Evolutionary conservation across 2,329 filamentous ascomycete species (phyloP), one percentile per base, ranked within the genome.

Genomic region (Endoconidiophora polonica): DNA sequence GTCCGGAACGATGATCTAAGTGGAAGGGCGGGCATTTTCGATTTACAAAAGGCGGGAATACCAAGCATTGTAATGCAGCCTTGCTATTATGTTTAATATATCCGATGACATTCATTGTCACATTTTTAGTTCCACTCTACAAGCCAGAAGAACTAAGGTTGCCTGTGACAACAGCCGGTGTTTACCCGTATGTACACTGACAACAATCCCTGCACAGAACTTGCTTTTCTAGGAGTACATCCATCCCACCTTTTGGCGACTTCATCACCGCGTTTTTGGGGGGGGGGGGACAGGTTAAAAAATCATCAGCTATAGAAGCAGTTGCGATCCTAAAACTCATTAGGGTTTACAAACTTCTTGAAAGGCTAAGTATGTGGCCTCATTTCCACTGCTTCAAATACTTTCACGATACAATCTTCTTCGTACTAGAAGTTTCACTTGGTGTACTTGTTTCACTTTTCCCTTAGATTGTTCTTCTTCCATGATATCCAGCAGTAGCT

Each of bases 241-340:
- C 29, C 29, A 7, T 37, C 44, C 44, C 43, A 36, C 14, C 23
- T 45, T 38, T 46, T 6, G 33, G 29, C 36, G 20, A 22, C n/a
- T 46, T 22, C 29, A 46, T 20, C 44, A 46, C 33, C 44, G 44
- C 44, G 44, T 46, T 46, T 46, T 37, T 33, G 38, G 14, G 24
- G 24, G 20, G 18, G 5, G n/a, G 20, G 20, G 23, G 41, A 22
- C 24, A 22, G 24, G n/a, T 45, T 14, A 33, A 33, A 16, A 20
- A 33, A 33, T n/a, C 44, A 26, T 23, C 33, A 46, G 29, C 29
- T 4, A 33, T 9, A 12, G 29, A 33, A 33, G 29, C 12, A 33
- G 29, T 10, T 33, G 29, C 29, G 29, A 33, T 33, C 29, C 29
- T 3, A 33, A 12, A 10, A 33, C 29, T 33, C 12, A 12, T 33